Base-by-base conservation (phyloP, 768 basidiomycete genomes). In the Kwoniella dendrophila region DNA sequence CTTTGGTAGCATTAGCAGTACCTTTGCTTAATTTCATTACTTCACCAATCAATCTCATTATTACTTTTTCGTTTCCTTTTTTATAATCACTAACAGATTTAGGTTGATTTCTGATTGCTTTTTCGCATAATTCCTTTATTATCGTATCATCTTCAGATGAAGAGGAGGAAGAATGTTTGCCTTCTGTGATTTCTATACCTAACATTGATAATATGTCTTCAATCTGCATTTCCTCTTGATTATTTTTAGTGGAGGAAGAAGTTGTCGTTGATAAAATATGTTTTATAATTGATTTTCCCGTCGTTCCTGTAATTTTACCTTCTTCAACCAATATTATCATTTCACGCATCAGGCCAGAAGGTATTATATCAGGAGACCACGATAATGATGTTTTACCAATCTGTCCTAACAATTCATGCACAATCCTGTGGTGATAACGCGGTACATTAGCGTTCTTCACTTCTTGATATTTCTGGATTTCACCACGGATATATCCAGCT, bases 21-120 rank as follows among this genome's bases (percentile, higher is more conserved):
- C 95, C 95, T 60, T 85, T 82, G 65, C 86, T 90, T 51, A 84
- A 77, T 77, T 86, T 88, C 90, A 97, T 93, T 29, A 95, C 90
- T 69, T 85, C 83, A 0, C 93, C 93, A 1, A 94, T 82, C 44
- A 97, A 82, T 63, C 88, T 87, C 80, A 89, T 89, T 38, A 93
- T 67, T 4, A 90, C 90, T 62, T 87, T 88, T n/a, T 79, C 79
- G 55, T 88, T 88, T 0, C 94, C 93, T 18, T 81, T 81, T 16
- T 84, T 83, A 38, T 88, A 83, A 18, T 86, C 87, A 3, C 83
- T 82, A 2, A 83, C 86, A 72, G 92, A 89, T 40, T 82, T 79
- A 0, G 90, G 90, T 45, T 90, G 81, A 0, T 82, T 83, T 11
- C 79, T 77, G 30, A 96, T 86, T 1, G 87, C 88, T n/a, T 83